Evolutionary conservation across 169 alveolate genomes (phyloP), one percentile per base, ranked within the genome.

Genomic region (Babesia bigemina): DNA sequence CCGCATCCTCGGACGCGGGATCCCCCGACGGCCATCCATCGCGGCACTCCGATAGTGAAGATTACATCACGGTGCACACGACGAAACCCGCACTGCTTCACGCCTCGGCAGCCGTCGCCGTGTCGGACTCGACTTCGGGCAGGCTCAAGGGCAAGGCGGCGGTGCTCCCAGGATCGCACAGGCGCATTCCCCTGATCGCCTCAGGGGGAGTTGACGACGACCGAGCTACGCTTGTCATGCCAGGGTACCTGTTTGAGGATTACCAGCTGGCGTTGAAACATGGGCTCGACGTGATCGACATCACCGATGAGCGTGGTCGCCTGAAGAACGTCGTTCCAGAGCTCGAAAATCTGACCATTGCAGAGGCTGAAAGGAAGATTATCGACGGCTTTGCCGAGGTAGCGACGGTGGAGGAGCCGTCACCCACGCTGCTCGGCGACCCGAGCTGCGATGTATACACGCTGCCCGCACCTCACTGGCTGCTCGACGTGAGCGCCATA

Each of bases 51-150:
- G 2, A 49, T 14, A 16, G 22, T 16, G 56, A n/a, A 16, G 78
- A 33, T 2, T 4, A 14, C 29, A 22, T 67, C 6, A 62, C 28
- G 9, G 70, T 21, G 14, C 24, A 58, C 28, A 67, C 81, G 4
- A 57, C 65, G 4, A 19, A n/a, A 13, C 86, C 79, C 17, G 81
- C 50, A 17, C 48, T 66, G 29, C 47, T 65, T 8, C 61, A 56
- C 28, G 88, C 79, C 12, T 39, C 82, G 9, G 73, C 77, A 6
- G 83, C 79, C 28, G 53, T 79, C 4, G 84, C 63, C 14, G 88
- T 79, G 63, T 44, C 71, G 4, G 50, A n/a, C 2, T 78, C 71
- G 24, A 57, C 4, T 9, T 79, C 26, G 10, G 44, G 53, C 39
- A 42, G 53, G 33, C 36, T 62, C 21, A 53, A 26, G 6, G 86